A percentile compares a stretch with the other conserved stretches of the same genome.
phyloP scores from a whole-genome alignment of 2,329 filamentous ascomycete species.

The Hypoxylon sp. region DNA sequence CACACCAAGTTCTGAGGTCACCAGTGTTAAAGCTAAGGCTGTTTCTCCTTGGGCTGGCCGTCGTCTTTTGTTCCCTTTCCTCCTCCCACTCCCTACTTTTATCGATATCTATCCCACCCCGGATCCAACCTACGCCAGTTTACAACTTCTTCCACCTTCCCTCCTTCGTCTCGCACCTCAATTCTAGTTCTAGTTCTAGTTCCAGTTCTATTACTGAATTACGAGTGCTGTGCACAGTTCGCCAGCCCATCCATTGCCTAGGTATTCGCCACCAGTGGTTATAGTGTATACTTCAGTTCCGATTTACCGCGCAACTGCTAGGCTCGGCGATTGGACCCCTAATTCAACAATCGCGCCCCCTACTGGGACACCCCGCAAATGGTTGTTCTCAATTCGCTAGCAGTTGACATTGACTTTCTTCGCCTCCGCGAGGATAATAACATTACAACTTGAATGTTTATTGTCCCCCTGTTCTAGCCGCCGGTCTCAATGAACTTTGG shows the following conservation, averaged over 20 bases:
- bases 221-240: neutral
- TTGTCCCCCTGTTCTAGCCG: slow-evolving; percentile 35
- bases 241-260: too few relatives aligned
- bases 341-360: slow-evolving; percentile 8
- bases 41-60: neutral
- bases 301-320: slow-evolving; percentile 17
- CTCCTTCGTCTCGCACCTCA: slow-evolving; percentile 17
- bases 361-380: slow-evolving; percentile 33
- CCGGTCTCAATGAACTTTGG: slow-evolving; percentile 36
- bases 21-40: slow-evolving; percentile 31
- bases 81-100: slow-evolving; percentile 25
- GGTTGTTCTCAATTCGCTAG: slow-evolving; percentile 36
- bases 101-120: neutral
- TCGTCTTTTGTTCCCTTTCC: slow-evolving; percentile 18
- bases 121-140: neutral
- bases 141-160: slow-evolving; percentile 6
- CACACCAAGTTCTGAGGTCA: slow-evolving; percentile 33
- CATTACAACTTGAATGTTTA: slow-evolving; percentile 34
- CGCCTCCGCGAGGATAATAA: slow-evolving; percentile 26
- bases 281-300: slow-evolving; percentile 7
- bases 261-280: slow-evolving; percentile 17
- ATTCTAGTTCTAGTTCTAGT: slow-evolving; percentile 1
- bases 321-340: slow-evolving; percentile 30
- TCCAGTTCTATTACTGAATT: slow-evolving; percentile 5
- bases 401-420: slow-evolving; percentile 29